A percentile compares a stretch with the other conserved stretches of the same genome.
Conservation (phyloP, 163 green algal genomes). For the Trebouxiophyceae sp. region DNA sequence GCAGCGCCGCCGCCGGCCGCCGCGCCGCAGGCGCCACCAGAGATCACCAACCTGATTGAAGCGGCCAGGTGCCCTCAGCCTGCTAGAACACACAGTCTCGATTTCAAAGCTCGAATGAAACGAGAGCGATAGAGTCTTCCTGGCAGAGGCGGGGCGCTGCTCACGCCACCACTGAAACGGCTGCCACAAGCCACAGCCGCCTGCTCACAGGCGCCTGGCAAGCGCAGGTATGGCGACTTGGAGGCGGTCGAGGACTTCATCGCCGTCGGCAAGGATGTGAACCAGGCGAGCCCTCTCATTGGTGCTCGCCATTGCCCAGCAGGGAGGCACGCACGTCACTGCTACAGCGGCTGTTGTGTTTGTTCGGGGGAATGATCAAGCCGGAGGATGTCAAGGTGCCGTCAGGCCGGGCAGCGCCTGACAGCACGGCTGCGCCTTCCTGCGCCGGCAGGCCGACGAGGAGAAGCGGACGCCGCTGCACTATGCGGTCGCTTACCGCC, state of each 20-base stretch:
- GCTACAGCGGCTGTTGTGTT: too few species aligned
- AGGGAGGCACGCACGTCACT: too few species aligned
- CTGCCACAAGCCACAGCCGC: too few species aligned
- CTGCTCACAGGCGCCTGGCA: too few species aligned
- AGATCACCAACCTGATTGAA: slow-evolving; percentile 33
- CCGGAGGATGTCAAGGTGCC: too few species aligned
- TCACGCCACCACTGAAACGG: too few species aligned
- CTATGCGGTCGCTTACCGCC: slow-evolving; percentile 33
- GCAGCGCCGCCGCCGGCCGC: slow-evolving; percentile 1
- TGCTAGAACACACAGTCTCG: not conserved
- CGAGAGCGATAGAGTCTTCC: not conserved
- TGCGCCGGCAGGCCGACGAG: slow-evolving; percentile 7
- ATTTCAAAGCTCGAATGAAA: not conserved
- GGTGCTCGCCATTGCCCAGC: too few species aligned
- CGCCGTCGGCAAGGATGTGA: slow-evolving; percentile 66
- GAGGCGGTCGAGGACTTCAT: slow-evolving; percentile 81
- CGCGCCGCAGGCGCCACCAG: not conserved
- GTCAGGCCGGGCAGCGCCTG: too few species aligned
- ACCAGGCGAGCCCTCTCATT: slow-evolving; percentile 8
- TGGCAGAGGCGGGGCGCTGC: too few species aligned
- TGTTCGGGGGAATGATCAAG: too few species aligned
- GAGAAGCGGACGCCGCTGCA: slow-evolving; percentile 32
- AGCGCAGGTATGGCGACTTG: slow-evolving; percentile 58
- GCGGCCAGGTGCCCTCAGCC: slow-evolving; percentile 24
- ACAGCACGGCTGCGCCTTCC: too few species aligned